Percentiles rank a stretch among this genome's conserved stretches.
These are phyloP conservation scores for Penicillium sp. DNA, from an alignment of 2,329 filamentous ascomycete genomes.

Conservation along the genomic window DNA sequence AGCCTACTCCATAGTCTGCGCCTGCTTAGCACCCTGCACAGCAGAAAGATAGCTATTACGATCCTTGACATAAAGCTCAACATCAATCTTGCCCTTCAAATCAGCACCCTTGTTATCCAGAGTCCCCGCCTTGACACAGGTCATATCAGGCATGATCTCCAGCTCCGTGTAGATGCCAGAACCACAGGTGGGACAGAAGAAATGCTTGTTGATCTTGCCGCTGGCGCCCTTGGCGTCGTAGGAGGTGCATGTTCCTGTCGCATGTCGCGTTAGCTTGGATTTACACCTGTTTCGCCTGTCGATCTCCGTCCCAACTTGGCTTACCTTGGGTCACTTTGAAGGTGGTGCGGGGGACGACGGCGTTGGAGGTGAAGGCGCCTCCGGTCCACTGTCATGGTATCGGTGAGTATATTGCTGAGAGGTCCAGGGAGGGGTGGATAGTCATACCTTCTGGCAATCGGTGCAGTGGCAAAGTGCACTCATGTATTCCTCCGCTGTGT, in stretches of 20 bases:
- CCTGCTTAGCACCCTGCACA: constrained; percentile 55
- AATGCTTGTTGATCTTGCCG: constrained; percentile 61
- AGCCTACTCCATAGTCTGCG: constrained; percentile 32
- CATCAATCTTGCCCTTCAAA: constrained; percentile 48
- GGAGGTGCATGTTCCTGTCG: constrained; percentile 51
- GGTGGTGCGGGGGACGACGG: constrained; percentile 51
- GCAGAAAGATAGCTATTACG: constrained; percentile 50
- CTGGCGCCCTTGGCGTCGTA: constrained; percentile 55
- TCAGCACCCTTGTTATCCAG: constrained; percentile 55
- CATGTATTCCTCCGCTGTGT: constrained; percentile 44
- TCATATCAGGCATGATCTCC: constrained; percentile 57
- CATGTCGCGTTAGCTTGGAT: neutral
- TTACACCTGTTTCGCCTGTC: too few relatives aligned
- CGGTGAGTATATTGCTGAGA: neutral
- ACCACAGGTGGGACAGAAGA: constrained; percentile 59
- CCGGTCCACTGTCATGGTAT: constrained; percentile 50
- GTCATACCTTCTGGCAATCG: constrained; percentile 58
- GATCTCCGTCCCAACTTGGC: too few relatives aligned
- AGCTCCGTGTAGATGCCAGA: constrained; percentile 57
- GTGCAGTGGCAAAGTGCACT: constrained; percentile 58
- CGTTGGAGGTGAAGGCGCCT: constrained; percentile 60
- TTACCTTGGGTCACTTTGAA: constrained; percentile 57
- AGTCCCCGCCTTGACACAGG: constrained; percentile 56
- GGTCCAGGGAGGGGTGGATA: neutral
- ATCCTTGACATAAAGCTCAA: constrained; percentile 60